Evolutionary conservation across 306 rosid genomes (phyloP), one percentile per base, ranked within the genome.

Genomic region (Heteromeles arbutifolia): DNA sequence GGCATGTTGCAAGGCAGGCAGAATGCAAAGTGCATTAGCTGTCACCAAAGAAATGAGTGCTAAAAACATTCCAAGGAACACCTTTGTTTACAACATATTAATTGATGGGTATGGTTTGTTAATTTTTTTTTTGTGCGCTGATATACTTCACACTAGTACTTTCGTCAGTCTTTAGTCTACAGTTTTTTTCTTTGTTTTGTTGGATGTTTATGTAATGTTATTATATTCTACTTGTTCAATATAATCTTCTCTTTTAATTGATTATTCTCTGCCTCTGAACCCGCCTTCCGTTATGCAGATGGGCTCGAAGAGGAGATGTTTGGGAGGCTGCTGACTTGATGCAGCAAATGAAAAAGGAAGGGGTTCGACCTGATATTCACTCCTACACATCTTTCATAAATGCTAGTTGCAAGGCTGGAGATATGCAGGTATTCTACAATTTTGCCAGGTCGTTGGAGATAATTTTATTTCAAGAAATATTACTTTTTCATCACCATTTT

Each of bases 281-380:
- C 29, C 66, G 48, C 74, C 37, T 83, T 74, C 63, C 25, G 43
- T 74, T 59, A 44, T 63, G 58, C 85, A 92, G 99, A 78, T 95
- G 97, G 97, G 97, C 97, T 76, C 92, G 99, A 80, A 87, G 97
- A 80, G 97, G 99, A 62, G 99, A 95, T 64, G 89, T 95, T 81
- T 95, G 99, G 99, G 99, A 95, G 91, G 99, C 99, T 73, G 91
- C 99, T 58, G 99, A 95, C 85, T 84, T 95, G 85, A 89, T 95
- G 91, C 93, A 89, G 84, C 97, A 90, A 66, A 95, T 95, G 99
- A 92, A 82, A 84, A 79, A n/a, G n/a, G n/a, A n/a, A n/a, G n/a
- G n/a, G n/a, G n/a, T n/a, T n/a, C n/a, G n/a, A n/a, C n/a, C n/a
- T n/a, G n/a, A n/a, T n/a, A n/a, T 25, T 66, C 99, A 90, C 73